Evolutionary conservation across 352 stramenopile species (phyloP).

Genomic region (Pythium diclinum): DNA sequence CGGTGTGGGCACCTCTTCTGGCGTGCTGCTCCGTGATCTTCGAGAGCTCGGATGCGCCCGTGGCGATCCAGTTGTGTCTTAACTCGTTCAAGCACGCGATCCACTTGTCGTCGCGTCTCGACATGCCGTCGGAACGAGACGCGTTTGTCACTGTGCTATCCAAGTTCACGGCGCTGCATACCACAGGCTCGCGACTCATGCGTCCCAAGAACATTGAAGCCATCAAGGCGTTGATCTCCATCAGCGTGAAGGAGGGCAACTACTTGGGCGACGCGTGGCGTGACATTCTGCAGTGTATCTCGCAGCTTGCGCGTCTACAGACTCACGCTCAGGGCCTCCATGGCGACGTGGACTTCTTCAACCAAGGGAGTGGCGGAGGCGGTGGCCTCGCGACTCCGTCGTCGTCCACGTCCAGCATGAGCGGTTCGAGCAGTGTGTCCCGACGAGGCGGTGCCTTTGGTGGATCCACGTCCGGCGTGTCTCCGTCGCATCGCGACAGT

Average conservation of each 20-base stretch:
- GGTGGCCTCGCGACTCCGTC: conserved; percentile 23
- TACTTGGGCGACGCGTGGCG: conserved; percentile 96
- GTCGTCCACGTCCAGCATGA: conserved; percentile 15
- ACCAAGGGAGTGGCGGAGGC: conserved; percentile 30
- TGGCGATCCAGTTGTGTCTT: conserved; percentile 92
- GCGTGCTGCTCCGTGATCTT: conserved; percentile 97
- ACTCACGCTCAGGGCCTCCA: conserved; percentile 91
- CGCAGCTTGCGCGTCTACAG: conserved; percentile 96
- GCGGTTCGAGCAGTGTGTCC: neutral
- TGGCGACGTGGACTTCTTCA: conserved; percentile 83
- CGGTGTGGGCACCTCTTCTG: conserved; percentile 96
- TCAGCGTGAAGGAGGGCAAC: conserved; percentile 97
- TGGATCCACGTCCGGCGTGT: conserved; percentile 35
- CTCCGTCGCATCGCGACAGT: conserved; percentile 53
- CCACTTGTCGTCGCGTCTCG: conserved; percentile 78
- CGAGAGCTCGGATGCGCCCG: conserved; percentile 91
- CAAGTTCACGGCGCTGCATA: conserved; percentile 96
- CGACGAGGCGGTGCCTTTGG: conserved; percentile 21
- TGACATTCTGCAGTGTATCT: conserved; percentile 96
- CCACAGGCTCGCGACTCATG: conserved; percentile 91
- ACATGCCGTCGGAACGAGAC: conserved; percentile 92
- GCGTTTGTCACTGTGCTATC: conserved; percentile 95
- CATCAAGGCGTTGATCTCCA: conserved; percentile 95
- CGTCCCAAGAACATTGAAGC: conserved; percentile 97
- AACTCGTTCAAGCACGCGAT: conserved; percentile 96